phyloP scores from a whole-genome alignment of 306 rosid genomes.

The Phaseolus lunatus region DNA sequence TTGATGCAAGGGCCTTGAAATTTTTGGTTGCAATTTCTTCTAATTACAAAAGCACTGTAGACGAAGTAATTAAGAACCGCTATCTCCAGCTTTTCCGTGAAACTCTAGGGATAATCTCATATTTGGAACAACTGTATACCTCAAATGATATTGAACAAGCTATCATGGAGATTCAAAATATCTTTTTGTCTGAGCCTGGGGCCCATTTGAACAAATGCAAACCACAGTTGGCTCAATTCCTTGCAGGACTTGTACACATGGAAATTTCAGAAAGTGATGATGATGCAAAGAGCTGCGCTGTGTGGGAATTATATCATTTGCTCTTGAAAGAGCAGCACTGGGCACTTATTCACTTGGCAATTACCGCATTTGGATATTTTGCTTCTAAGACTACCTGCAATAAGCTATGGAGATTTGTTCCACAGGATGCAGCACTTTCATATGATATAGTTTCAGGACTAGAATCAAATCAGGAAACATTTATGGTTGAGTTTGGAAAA shows the following conservation, averaged over 20 bases:
- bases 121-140: slow-evolving; percentile 61
- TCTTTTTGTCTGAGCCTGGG: slow-evolving; percentile 70
- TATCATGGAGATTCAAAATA: slow-evolving; percentile 65
- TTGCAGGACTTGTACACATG: slow-evolving; percentile 71
- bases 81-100: slow-evolving; percentile 71
- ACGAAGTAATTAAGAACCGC: slow-evolving; percentile 60
- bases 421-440: slow-evolving; percentile 81
- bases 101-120: slow-evolving; percentile 69
- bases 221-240: slow-evolving; percentile 80
- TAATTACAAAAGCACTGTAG: slow-evolving; percentile 59
- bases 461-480: slow-evolving; percentile 60
- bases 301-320: slow-evolving; percentile 73
- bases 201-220: slow-evolving; percentile 70
- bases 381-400: slow-evolving; percentile 66
- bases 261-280: slow-evolving; percentile 64
- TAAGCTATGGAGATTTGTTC: slow-evolving; percentile 87
- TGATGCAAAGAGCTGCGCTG: slow-evolving; percentile 64
- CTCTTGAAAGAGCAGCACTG: slow-evolving; percentile 82
- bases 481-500: slow-evolving; percentile 67
- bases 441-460: slow-evolving; percentile 67
- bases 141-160: slow-evolving; percentile 69
- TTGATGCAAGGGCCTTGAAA: slow-evolving; percentile 69
- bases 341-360: slow-evolving; percentile 80
- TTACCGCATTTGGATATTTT: slow-evolving; percentile 79
- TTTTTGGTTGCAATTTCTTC: slow-evolving; percentile 61